These are phyloP conservation scores for Sedum album DNA, from an alignment of 164 flowering plant genomes.

Conservation along the genomic window DNA sequence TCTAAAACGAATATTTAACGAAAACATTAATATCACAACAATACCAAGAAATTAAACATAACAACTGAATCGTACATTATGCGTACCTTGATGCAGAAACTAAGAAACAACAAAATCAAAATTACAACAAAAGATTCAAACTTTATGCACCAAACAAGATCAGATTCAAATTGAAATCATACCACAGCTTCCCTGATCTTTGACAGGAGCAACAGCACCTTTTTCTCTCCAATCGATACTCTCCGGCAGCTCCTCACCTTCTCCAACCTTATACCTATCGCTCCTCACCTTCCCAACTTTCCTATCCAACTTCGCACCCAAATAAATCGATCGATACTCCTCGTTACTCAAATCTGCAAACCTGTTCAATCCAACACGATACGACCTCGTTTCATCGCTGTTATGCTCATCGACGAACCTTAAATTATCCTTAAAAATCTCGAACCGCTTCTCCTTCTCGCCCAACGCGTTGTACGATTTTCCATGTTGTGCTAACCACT, in stretches of 20 bases:
- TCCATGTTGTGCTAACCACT: slow-evolving; percentile 60
- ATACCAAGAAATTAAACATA: too few relatives aligned
- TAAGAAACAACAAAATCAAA: background rate
- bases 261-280: slow-evolving; percentile 36
- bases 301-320: slow-evolving; percentile 23
- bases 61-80: too few relatives aligned
- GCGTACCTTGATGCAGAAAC: too few relatives aligned
- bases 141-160: background rate
- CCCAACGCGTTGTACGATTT: slow-evolving; percentile 58
- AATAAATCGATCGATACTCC: slow-evolving; percentile 43
- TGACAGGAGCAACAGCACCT: slow-evolving; percentile 65
- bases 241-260: slow-evolving; percentile 64
- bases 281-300: slow-evolving; percentile 19
- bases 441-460: slow-evolving; percentile 52
- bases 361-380: slow-evolving; percentile 37
- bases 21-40: too few relatives aligned
- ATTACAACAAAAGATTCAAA: background rate
- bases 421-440: slow-evolving; percentile 70
- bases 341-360: slow-evolving; percentile 61
- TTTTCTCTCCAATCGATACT: slow-evolving; percentile 76
- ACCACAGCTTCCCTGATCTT: slow-evolving; percentile 95
- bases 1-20: too few relatives aligned
- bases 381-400: slow-evolving; percentile 23
- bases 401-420: slow-evolving; percentile 64
- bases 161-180: slow-evolving; percentile 14